Percentiles rank a stretch among this genome's conserved stretches.
Evolutionary conservation across 164 flowering plant species (phyloP).

Genomic region (Vitis amurensis): DNA sequence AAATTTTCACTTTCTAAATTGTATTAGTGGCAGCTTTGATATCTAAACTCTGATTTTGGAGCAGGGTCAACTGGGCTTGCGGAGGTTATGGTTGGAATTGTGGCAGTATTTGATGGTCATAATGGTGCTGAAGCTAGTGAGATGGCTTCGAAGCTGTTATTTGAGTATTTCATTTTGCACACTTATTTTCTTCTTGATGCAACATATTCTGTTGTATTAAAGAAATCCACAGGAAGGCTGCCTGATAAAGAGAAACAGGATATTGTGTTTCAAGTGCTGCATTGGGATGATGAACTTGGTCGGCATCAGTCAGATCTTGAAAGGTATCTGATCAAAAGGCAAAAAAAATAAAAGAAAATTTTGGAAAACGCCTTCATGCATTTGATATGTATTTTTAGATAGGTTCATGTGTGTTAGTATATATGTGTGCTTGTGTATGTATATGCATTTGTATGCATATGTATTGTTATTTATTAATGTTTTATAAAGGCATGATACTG

Average conservation of each 20-base stretch:
- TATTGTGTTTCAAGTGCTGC: constrained; percentile 30
- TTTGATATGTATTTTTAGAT: too few species aligned
- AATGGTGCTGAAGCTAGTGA: constrained; percentile 99
- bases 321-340: constrained; percentile 32
- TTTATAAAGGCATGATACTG: too few species aligned
- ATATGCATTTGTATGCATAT: background rate
- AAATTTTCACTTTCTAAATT: background rate
- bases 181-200: constrained; percentile 86
- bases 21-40: background rate
- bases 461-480: too few species aligned
- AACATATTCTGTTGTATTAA: constrained; percentile 56
- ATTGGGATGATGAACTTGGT: constrained; percentile 31
- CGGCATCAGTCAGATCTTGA: constrained; percentile 34
- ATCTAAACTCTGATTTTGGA: constrained; percentile 9
- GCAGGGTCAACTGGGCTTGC: constrained; percentile 60
- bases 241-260: constrained; percentile 36
- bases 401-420: too few species aligned
- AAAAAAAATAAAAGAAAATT: too few species aligned
- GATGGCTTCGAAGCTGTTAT: constrained; percentile 83
- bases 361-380: too few species aligned
- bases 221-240: constrained; percentile 46
- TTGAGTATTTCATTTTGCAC: constrained; percentile 86
- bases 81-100: constrained; percentile 67
- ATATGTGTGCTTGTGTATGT: background rate
- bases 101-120: constrained; percentile 97